Conservation (phyloP, 768 basidiomycete species). For the Mycena floridula region DNA sequence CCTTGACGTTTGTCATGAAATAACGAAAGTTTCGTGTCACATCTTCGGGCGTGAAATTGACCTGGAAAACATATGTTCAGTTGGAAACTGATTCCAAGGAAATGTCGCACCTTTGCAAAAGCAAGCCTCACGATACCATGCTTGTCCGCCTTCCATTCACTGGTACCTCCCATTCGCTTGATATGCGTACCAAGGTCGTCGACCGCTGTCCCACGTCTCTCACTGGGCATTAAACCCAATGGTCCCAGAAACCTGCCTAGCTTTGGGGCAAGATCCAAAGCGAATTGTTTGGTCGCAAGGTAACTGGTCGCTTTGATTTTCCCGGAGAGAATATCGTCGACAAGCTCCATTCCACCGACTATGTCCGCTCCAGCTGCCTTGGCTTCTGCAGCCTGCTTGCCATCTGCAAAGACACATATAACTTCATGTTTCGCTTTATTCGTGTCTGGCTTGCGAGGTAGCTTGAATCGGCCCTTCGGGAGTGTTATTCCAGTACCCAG, state of each 20-base stretch:
- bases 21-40: constrained; percentile 74
- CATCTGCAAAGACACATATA: constrained; percentile 92
- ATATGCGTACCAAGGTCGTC: constrained; percentile 84
- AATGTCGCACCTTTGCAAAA: constrained; percentile 40
- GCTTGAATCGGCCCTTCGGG: constrained; percentile 83
- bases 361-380: constrained; percentile 82
- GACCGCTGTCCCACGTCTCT: constrained; percentile 89
- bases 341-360: constrained; percentile 86
- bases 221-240: constrained; percentile 92
- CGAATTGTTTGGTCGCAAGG: constrained; percentile 75
- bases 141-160: constrained; percentile 93
- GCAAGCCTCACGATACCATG: constrained; percentile 78
- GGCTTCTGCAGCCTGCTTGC: constrained; percentile 75
- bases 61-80: constrained; percentile 53
- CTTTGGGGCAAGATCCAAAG: constrained; percentile 71
- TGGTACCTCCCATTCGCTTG: constrained; percentile 68
- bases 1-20: constrained; percentile 70
- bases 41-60: constrained; percentile 70
- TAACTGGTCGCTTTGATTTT: constrained; percentile 77
- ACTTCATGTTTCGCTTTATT: constrained; percentile 59
- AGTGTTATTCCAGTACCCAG: constrained; percentile 74
- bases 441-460: constrained; percentile 72
- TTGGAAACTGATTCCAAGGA: not conserved
- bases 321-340: constrained; percentile 74
- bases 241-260: constrained; percentile 80